A percentile compares a stretch with the other conserved stretches of the same genome.
Evolutionary conservation across 345 rosid genomes (phyloP).

Genomic region (Eucalyptus curtisii): DNA sequence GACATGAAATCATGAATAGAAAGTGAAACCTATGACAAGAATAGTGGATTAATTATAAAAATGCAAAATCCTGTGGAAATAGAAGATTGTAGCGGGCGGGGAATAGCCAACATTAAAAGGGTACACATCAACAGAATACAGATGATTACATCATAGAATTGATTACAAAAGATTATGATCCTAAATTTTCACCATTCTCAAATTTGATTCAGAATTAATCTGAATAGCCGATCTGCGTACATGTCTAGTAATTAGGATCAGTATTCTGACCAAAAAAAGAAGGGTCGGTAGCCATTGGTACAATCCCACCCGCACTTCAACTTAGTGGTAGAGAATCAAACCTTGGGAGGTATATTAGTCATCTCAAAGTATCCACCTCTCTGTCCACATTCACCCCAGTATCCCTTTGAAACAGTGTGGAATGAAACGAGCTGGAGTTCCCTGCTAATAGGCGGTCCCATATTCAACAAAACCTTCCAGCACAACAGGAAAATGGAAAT

Average conservation of each 20-base stretch:
- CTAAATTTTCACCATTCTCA: background rate
- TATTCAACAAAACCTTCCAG: conserved; percentile 72
- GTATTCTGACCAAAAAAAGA: background rate
- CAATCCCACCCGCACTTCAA: background rate
- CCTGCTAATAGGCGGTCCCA: conserved; percentile 79
- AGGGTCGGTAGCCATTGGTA: background rate
- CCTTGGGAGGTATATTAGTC: conserved; percentile 93
- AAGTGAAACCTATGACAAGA: background rate
- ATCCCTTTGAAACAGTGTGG: conserved; percentile 97
- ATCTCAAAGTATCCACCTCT: conserved; percentile 99
- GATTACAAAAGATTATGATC: background rate
- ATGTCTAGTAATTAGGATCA: background rate
- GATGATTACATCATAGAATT: background rate
- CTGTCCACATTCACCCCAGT: conserved; percentile 99
- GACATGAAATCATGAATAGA: background rate
- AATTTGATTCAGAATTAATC: background rate
- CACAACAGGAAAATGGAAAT: background rate
- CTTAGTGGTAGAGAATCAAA: conserved; percentile 3
- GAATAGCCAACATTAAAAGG: background rate
- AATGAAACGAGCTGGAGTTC: conserved; percentile 92
- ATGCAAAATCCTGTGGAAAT: background rate
- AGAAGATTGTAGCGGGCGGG: background rate
- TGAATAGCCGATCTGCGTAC: background rate
- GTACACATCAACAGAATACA: background rate
- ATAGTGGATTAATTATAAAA: background rate